Evolutionary conservation across 495 filamentous ascomycete species (phyloP).

Genomic region (Penicilliopsis zonata): DNA sequence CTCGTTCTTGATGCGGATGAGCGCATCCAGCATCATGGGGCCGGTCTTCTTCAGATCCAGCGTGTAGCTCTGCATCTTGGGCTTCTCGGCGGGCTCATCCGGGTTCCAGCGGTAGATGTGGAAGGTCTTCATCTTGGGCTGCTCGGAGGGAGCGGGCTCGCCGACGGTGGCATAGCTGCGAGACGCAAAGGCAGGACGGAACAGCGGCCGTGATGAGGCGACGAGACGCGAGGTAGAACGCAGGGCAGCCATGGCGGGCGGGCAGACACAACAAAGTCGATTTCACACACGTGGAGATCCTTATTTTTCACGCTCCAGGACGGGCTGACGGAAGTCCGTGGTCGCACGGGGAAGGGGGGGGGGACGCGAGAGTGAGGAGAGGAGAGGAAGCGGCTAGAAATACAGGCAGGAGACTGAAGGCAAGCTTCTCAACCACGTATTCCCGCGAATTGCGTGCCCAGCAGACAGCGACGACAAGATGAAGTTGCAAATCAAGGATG

Average conservation of each 20-base stretch:
- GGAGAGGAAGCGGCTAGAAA: no score
- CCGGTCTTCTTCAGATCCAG: slow-evolving; percentile 97
- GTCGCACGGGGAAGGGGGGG: no score
- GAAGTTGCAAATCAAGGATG: slow-evolving; percentile 18
- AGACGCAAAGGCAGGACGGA: slow-evolving; percentile 35
- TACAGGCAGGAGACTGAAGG: slow-evolving; percentile 1
- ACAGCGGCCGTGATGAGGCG: slow-evolving; percentile 41
- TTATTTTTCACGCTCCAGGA: no score
- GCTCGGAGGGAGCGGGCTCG: slow-evolving; percentile 40
- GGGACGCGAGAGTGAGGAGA: background rate
- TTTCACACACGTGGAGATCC: background rate
- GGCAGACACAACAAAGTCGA: slow-evolving; percentile 4
- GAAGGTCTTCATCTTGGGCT: slow-evolving; percentile 78
- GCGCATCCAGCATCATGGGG: slow-evolving; percentile 92
- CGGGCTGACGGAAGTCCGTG: no score
- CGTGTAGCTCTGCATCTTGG: slow-evolving; percentile 85
- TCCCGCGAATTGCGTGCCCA: slow-evolving; percentile 1
- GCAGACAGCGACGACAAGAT: slow-evolving; percentile 7
- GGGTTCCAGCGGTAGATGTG: slow-evolving; percentile 99
- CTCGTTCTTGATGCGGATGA: slow-evolving; percentile 99
- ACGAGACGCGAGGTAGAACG: slow-evolving; percentile 58
- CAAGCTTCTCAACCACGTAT: no score
- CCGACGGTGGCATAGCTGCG: slow-evolving; percentile 41
- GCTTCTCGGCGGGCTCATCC: slow-evolving; percentile 80
- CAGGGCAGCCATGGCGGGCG: slow-evolving; percentile 61